Base-by-base conservation (phyloP, 2,329 filamentous ascomycete species). In the Aspergillus piperis region DNA sequence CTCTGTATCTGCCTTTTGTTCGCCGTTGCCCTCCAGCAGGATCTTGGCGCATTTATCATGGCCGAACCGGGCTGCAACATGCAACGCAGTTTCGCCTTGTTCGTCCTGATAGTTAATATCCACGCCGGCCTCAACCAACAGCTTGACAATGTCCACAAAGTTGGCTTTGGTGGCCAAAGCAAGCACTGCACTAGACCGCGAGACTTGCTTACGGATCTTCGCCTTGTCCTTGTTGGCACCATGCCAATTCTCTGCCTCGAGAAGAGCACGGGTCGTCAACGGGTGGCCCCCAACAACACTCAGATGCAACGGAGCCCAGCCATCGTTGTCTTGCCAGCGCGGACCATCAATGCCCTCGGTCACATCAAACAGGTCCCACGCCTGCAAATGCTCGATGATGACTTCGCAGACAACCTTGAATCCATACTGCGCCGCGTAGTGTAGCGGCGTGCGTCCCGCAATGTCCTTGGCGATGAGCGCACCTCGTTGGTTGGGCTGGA, bases 381-480 rank as follows among this genome's bases (percentile, higher is more conserved):
- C 84, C 72, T 94, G 90, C 88, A 99, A 93, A 69, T 90, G 89
- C 64, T 89, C 87, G 79, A 97, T 93, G 66, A 98, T 85, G 23
- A 93, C 83, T 71, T 96, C 85, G 71, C 92, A 96, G 8, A 97
- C 88, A n/a, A 92, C 86, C 3, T 95, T 90, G 68, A 97, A 92
- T 2, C 95, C 95, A 72, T 96, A 96, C 73, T 98, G 92, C 0
- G 95, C 94, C 2, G 92, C 92, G 72, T 97, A 97, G 74, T 98
- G 94, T 10, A 98, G 82, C 1, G 94, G 92, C 13, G 94, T 84
- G 4, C 94, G 89, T 2, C 92, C 93, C 62, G 94, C 90, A 0
- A 87, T 83, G 76, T 98, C 94, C 61, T 84, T 87, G 11, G 85
- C 84, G 53, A 84, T 80, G 10, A 98, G 80, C 0, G 89, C 89